A percentile compares a stretch with the other conserved stretches of the same genome.
phyloP scores from a whole-genome alignment of 805 yeast genomes.

The Candida taoyuanica region DNA sequence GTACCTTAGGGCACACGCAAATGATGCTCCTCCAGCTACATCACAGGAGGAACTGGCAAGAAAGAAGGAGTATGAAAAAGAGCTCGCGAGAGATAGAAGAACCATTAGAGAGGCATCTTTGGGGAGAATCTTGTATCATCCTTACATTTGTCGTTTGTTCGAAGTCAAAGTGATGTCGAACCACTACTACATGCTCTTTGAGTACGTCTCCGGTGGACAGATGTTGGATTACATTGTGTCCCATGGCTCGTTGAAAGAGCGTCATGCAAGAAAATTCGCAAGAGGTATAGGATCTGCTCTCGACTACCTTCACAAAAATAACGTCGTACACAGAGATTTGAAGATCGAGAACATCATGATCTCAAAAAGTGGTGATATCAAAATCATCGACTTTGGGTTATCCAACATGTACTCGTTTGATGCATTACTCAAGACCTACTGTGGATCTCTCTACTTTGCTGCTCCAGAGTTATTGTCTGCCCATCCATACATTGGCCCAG shows the following conservation, averaged over 20 bases:
- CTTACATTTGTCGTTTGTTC: conserved; percentile 83
- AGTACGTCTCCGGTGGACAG: conserved; percentile 96
- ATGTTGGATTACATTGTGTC: conserved; percentile 95
- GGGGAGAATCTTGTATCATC: conserved; percentile 86
- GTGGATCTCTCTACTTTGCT: conserved; percentile 97
- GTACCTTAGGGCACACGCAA: conserved; percentile 65
- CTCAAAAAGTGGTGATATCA: conserved; percentile 87
- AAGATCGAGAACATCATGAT: conserved; percentile 96
- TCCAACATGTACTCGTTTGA: conserved; percentile 78
- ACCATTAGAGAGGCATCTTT: conserved; percentile 94
- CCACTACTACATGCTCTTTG: conserved; percentile 95
- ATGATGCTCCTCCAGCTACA: conserved; percentile 61
- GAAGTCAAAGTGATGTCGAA: conserved; percentile 96
- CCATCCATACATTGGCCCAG: conserved; percentile 91
- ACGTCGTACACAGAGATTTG: conserved; percentile 94
- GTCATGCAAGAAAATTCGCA: conserved; percentile 91
- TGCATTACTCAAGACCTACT: conserved; percentile 79
- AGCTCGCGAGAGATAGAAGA: conserved; percentile 84
- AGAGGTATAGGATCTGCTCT: conserved; percentile 92
- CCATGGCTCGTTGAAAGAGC: conserved; percentile 91
- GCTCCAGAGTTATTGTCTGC: conserved; percentile 96
- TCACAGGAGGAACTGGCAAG: conserved; percentile 54
- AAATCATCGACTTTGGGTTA: conserved; percentile 93
- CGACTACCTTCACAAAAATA: conserved; percentile 89
- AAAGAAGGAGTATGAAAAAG: conserved; percentile 71